Base-by-base conservation (phyloP, 176 grass and related monocot species). In the Poa pratensis region DNA sequence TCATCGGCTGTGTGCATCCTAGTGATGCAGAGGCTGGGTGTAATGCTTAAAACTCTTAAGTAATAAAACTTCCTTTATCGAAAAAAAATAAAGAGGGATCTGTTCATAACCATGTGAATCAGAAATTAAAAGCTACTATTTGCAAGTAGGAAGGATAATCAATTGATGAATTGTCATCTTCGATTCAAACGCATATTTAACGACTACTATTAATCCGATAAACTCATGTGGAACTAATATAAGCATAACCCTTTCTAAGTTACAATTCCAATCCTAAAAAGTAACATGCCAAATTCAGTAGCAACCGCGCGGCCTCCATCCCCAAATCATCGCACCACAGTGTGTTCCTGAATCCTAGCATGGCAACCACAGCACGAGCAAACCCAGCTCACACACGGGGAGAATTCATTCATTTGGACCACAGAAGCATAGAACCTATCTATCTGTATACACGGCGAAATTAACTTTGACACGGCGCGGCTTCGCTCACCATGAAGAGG, bases 401-500 rank as follows among this genome's bases (percentile, higher is more conserved):
- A 7, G 15, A 65, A 32, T 64, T 64, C 61, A 17, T 65, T 43
- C 9, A 37, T 37, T 12, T 1, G 62, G 14, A 32, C 26, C 27
- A 65, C 27, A 3, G 27, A 32, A 65, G 61, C 5, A 65, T 5
- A 16, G 62, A 34, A 65, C 62, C 27, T 65, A 64, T 30, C 45
- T 48, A 48, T 6, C 2, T 48, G 15, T 1, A 64, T 32, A 28
- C 62, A 17, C 14, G 62, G 62, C 62, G 62, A 63, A 63, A 13
- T 63, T 1, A 64, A 14, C 9, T 48, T 48, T 46, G 12, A 13
- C 23, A 27, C 58, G 19, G 58, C 22, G 22, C 17, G 7, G n/a
- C 55, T 9, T 23, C 0, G 55, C 45, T 51, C 71, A 75, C 97
- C 97, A 99, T 99, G 88, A 99, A 99, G 67, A 96, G 91, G 69